Conservation (phyloP, 2,329 filamentous ascomycete species). For the Cercospora nicotianae region DNA sequence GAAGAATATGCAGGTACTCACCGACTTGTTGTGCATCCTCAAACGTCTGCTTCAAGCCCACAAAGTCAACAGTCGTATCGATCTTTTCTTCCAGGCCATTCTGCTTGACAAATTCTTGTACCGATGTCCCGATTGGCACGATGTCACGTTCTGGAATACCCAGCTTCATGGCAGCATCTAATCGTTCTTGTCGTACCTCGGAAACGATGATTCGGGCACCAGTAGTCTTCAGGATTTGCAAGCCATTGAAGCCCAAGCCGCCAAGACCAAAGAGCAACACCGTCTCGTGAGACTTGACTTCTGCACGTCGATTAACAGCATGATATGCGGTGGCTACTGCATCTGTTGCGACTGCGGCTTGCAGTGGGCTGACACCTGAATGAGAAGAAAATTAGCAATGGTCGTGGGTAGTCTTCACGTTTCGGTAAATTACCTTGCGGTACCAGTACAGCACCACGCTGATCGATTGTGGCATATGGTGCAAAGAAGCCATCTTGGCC, state of each 20-base stretch:
- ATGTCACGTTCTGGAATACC: background rate
- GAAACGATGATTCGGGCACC: background rate
- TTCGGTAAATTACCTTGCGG: no score
- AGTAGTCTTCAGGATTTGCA: background rate
- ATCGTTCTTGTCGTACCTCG: background rate
- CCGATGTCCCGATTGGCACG: background rate
- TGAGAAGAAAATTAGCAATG: background rate
- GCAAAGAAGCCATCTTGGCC: slow-evolving; percentile 1
- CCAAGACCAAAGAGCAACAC: background rate
- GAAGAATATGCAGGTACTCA: no score
- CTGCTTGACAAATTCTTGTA: background rate
- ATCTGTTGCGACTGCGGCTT: background rate
- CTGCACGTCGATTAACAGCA: background rate
- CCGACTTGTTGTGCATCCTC: slow-evolving; percentile 41
- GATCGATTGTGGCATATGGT: background rate
- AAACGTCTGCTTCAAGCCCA: slow-evolving; percentile 40
- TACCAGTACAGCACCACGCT: background rate
- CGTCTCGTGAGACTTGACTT: background rate
- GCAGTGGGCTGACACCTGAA: background rate
- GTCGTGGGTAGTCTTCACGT: no score
- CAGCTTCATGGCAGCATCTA: background rate
- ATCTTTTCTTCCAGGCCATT: slow-evolving; percentile 15
- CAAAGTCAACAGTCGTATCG: slow-evolving; percentile 24
- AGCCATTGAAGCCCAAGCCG: background rate
- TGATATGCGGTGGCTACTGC: background rate